Conservation (phyloP, 306 rosid genomes). For the Castanospermum australe region DNA sequence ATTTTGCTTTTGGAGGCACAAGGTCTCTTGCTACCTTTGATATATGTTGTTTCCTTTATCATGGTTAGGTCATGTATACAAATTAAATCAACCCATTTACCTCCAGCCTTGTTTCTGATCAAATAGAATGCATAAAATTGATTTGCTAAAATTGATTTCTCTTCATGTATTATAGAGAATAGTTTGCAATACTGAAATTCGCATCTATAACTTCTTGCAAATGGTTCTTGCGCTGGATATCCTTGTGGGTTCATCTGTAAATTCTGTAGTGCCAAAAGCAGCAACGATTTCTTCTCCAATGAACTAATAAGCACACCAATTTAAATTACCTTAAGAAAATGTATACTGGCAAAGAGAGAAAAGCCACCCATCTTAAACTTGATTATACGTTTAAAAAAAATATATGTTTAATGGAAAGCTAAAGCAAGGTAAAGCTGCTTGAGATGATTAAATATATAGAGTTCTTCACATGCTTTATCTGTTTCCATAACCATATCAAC, state of each 20-base stretch:
- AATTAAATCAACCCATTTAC: too few species aligned
- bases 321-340: background rate
- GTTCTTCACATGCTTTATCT: slow-evolving; percentile 76
- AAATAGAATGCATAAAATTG: too few species aligned
- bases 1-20: too few species aligned
- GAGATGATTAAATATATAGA: slow-evolving; percentile 63
- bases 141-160: too few species aligned
- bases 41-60: too few species aligned
- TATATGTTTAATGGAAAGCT: background rate
- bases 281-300: slow-evolving; percentile 80
- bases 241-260: slow-evolving; percentile 78
- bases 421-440: slow-evolving; percentile 43
- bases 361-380: background rate
- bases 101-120: too few species aligned
- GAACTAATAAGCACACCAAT: slow-evolving; percentile 40
- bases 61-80: too few species aligned
- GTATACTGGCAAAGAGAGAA: background rate
- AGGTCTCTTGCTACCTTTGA: too few species aligned
- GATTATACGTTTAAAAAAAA: background rate
- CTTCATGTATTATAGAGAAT: too few species aligned
- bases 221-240: too few species aligned
- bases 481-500: slow-evolving; percentile 82
- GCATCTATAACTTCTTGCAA: too few species aligned
- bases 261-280: slow-evolving; percentile 54
- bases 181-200: too few species aligned